Evolutionary conservation across 805 yeast species (phyloP).

Genomic region (Yarrowia osloensis): DNA sequence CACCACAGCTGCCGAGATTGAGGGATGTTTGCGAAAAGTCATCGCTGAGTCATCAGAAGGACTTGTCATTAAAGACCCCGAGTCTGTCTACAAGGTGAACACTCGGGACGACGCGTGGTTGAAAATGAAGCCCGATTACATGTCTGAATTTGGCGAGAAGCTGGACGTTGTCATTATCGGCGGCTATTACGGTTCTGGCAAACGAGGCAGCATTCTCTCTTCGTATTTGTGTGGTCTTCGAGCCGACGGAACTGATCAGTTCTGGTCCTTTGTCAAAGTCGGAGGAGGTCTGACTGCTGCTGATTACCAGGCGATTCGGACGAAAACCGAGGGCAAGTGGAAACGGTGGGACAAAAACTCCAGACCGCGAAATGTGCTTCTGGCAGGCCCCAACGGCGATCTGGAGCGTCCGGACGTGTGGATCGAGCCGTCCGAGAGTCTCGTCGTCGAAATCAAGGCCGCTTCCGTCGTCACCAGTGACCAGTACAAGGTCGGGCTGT

Average conservation of each 20-base stretch:
- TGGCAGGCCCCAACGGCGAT: slow-evolving; percentile 34
- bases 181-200: slow-evolving; percentile 68
- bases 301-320: slow-evolving; percentile 61
- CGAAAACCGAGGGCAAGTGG: slow-evolving; percentile 65
- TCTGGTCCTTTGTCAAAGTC: slow-evolving; percentile 70
- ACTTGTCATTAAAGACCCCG: slow-evolving; percentile 67
- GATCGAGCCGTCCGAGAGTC: slow-evolving; percentile 75
- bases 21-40: slow-evolving; percentile 56
- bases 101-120: slow-evolving; percentile 71
- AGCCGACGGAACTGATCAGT: slow-evolving; percentile 47
- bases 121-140: slow-evolving; percentile 88
- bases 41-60: slow-evolving; percentile 75
- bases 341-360: slow-evolving; percentile 41
- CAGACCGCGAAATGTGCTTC: slow-evolving; percentile 15
- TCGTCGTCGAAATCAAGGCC: slow-evolving; percentile 83
- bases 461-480: slow-evolving; percentile 61
- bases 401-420: slow-evolving; percentile 63
- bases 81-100: slow-evolving; percentile 61
- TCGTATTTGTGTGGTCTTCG: slow-evolving; percentile 74
- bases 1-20: slow-evolving; percentile 54
- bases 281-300: slow-evolving; percentile 78
- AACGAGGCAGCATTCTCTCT: slow-evolving; percentile 44
- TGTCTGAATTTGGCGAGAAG: slow-evolving; percentile 83
- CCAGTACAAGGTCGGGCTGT: slow-evolving; percentile 63
- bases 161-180: slow-evolving; percentile 82